Conservation (phyloP, 1,284 basidiomycete species). For the Apiotrichum akiyoshidainum region DNA sequence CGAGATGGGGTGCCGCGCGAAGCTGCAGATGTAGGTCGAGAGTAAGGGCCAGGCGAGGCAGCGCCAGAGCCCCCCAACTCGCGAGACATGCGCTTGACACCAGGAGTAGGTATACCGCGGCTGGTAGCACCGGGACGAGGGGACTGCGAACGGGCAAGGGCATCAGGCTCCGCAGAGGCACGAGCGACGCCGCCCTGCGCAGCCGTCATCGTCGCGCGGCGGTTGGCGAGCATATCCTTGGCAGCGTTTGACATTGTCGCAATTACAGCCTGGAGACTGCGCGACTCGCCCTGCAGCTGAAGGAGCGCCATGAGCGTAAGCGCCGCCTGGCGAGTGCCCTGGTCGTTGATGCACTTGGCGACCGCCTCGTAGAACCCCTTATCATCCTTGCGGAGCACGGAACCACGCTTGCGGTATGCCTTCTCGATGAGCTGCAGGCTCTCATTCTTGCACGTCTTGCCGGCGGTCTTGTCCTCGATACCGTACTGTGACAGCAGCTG, state of each 20-base stretch:
- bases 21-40: slow-evolving; percentile 2
- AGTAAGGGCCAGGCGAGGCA: slow-evolving; percentile 2
- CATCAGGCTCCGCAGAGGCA: neutral
- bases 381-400: slow-evolving; percentile 43
- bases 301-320: slow-evolving; percentile 49
- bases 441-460: slow-evolving; percentile 49
- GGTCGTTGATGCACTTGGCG: slow-evolving; percentile 60
- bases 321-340: slow-evolving; percentile 44
- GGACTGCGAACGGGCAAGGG: neutral
- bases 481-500: slow-evolving; percentile 74
- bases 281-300: slow-evolving; percentile 43
- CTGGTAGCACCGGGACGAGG: slow-evolving; percentile 1
- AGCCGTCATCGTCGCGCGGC: slow-evolving; percentile 39
- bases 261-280: slow-evolving; percentile 36
- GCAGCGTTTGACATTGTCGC: slow-evolving; percentile 36
- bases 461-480: slow-evolving; percentile 45
- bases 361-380: slow-evolving; percentile 44
- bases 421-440: slow-evolving; percentile 44
- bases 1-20: slow-evolving; percentile 4
- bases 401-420: slow-evolving; percentile 45
- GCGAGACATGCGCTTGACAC: neutral
- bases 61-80: neutral
- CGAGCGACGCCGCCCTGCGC: slow-evolving; percentile 27
- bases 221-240: slow-evolving; percentile 49
- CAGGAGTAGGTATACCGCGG: neutral